Evolutionary conservation across 2,329 filamentous ascomycete genomes (phyloP).

Genomic region (Fusarium sp.): DNA sequence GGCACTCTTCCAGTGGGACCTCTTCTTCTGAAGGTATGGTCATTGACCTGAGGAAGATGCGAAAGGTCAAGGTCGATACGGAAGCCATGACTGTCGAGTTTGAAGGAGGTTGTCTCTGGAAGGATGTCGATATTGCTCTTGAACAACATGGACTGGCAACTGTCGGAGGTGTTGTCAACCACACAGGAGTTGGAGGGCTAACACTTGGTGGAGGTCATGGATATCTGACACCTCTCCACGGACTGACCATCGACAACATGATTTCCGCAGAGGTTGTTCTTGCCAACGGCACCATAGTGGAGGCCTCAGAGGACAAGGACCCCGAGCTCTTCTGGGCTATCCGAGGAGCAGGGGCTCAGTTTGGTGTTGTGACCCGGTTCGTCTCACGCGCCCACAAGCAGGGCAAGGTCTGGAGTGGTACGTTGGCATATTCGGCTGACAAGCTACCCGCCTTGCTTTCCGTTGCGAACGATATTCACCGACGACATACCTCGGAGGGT

Average conservation of each 20-base stretch:
- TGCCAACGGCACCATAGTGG: slow-evolving; percentile 48
- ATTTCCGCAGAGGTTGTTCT: slow-evolving; percentile 52
- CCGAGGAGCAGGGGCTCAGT: slow-evolving; percentile 58
- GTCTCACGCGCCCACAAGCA: slow-evolving; percentile 43
- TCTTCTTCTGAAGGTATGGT: slow-evolving; percentile 62
- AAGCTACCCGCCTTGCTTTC: slow-evolving; percentile 39
- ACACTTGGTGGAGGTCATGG: slow-evolving; percentile 69
- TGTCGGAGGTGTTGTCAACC: slow-evolving; percentile 70
- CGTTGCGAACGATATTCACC: slow-evolving; percentile 37
- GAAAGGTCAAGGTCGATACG: slow-evolving; percentile 57
- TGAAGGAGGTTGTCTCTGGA: slow-evolving; percentile 63
- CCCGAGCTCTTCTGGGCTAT: slow-evolving; percentile 61
- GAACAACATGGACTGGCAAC: slow-evolving; percentile 63
- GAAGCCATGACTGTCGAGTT: slow-evolving; percentile 56
- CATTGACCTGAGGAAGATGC: slow-evolving; percentile 64
- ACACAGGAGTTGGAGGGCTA: slow-evolving; percentile 70
- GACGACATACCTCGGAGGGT: slow-evolving; percentile 19
- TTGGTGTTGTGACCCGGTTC: slow-evolving; percentile 56
- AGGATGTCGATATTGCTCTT: slow-evolving; percentile 63
- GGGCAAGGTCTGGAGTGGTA: slow-evolving; percentile 46
- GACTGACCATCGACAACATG: slow-evolving; percentile 59
- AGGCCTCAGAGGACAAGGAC: slow-evolving; percentile 53
- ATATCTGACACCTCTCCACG: slow-evolving; percentile 63
- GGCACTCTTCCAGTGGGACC: slow-evolving; percentile 64
- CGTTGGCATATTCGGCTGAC: slow-evolving; percentile 38